Conservation (phyloP, 2,329 filamentous ascomycete genomes). For the Sporothrix variecibatus region DNA sequence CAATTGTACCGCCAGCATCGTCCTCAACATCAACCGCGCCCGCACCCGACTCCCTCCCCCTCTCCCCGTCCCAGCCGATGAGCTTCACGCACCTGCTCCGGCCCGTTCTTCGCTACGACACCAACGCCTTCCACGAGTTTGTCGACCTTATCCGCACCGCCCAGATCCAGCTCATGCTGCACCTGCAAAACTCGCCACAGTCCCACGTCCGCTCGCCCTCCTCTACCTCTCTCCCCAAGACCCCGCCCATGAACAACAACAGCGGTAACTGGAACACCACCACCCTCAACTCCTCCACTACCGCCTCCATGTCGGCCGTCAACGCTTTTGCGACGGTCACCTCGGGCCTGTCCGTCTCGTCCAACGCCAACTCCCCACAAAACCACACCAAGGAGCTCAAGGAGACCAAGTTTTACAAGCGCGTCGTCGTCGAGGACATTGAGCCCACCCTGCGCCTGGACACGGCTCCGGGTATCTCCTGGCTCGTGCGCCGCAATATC, state of each 20-base stretch:
- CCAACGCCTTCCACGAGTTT: constrained; percentile 83
- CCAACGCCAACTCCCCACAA: constrained; percentile 43
- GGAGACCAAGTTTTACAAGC: constrained; percentile 93
- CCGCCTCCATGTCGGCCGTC: constrained; percentile 7
- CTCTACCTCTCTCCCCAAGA: constrained; percentile 31
- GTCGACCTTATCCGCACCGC: constrained; percentile 71
- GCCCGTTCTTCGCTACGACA: constrained; percentile 79
- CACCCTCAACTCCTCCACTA: neutral
- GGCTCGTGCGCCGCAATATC: constrained; percentile 86
- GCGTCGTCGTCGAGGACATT: constrained; percentile 83
- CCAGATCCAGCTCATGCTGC: constrained; percentile 29
- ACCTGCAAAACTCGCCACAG: constrained; percentile 50
- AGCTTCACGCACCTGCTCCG: constrained; percentile 83
- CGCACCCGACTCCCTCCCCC: constrained; percentile 32
- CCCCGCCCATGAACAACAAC: constrained; percentile 56
- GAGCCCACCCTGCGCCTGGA: constrained; percentile 92
- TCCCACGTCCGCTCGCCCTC: constrained; percentile 66
- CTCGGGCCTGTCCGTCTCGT: constrained; percentile 47
- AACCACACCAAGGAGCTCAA: constrained; percentile 55
- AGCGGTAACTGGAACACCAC: constrained; percentile 35
- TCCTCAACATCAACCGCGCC: neutral
- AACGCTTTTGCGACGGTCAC: constrained; percentile 41
- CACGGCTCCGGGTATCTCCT: constrained; percentile 85
- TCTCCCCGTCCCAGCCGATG: constrained; percentile 59
- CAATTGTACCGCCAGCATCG: neutral